Evolutionary conservation across 768 basidiomycete genomes (phyloP).

Genomic region (Leccinum subtestaceum): DNA sequence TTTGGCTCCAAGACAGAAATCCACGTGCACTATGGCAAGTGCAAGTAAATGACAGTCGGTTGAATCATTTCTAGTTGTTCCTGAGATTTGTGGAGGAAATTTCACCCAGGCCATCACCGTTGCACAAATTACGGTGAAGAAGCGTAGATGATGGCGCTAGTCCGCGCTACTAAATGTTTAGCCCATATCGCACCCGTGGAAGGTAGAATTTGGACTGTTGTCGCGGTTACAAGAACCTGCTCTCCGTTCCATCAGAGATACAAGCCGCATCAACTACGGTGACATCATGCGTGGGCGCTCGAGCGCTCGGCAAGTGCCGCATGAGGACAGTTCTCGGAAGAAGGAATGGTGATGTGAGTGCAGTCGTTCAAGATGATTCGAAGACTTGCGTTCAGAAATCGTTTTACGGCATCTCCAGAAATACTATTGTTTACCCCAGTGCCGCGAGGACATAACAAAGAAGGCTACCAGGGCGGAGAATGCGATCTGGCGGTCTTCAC

Average conservation of each 20-base stretch:
- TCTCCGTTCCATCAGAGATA: neutral
- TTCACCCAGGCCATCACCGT: neutral
- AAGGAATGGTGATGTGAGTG: neutral
- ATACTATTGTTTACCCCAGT: neutral
- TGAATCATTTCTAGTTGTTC: neutral
- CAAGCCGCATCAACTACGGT: neutral
- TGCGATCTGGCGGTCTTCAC: neutral
- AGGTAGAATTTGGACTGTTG: neutral
- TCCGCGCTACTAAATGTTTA: neutral
- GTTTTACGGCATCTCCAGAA: neutral
- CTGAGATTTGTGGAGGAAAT: neutral
- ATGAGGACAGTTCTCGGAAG: constrained; percentile 27
- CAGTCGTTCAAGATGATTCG: neutral
- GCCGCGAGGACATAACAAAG: neutral
- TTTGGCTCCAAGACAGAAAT: neutral
- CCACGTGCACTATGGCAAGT: neutral
- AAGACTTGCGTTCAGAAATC: neutral
- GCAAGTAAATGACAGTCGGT: neutral
- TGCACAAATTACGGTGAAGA: neutral
- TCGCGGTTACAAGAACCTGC: neutral
- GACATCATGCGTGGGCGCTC: neutral
- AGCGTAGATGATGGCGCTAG: neutral
- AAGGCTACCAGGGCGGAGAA: neutral
- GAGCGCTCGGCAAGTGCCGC: constrained; percentile 59
- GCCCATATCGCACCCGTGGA: neutral